Base-by-base conservation (phyloP, 2,329 filamentous ascomycete genomes). In the Phyllosticta citribraziliensis region DNA sequence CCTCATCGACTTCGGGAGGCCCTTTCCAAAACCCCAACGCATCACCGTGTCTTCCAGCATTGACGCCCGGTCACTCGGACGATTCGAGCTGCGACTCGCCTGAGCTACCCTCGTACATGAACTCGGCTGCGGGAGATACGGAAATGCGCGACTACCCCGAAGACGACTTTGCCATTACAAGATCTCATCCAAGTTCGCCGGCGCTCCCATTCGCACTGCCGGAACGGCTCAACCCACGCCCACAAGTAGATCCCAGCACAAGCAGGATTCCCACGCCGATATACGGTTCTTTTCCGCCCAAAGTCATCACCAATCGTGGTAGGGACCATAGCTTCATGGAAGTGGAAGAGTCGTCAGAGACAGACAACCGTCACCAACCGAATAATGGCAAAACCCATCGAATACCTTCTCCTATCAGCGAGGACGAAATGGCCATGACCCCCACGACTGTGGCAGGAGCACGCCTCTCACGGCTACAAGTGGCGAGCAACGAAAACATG, bases 371-470 rank as follows among this genome's bases (percentile, higher is more conserved):
- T 12, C 40, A 35, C 11, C 58, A 40, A 10, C 14, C 17, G n/a
- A 19, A 47, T 4, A 47, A 47, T 6, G 17, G n/a, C 6, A 47
- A 40, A 6, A 55, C 55, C 25, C 58, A 69, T 22, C 70, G 71
- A 53, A 74, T 75, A 71, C 73, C 73, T 2, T 75, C 73, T 20
- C 73, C 73, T 55, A 75, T 75, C 54, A 73, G 71, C 6, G 73
- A 75, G 61, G 71, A 74, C 63, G 73, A 74, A 54, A 70, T 71
- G 55, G 64, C 72, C 12, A 69, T 71, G 54, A 73, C 71, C 5
- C 71, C 72, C 8, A 74, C 72, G 0, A 69, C 70, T 0, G 63
- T 73, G 33, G 71, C 73, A 5, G 70, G 73, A 56, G 72, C 70
- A 20, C 73, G 74, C 60, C 68, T 75, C 20, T 72, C 69, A 55